Evolutionary conservation across 2,329 filamentous ascomycete genomes (phyloP).

Genomic region (Colletotrichum sp.): DNA sequence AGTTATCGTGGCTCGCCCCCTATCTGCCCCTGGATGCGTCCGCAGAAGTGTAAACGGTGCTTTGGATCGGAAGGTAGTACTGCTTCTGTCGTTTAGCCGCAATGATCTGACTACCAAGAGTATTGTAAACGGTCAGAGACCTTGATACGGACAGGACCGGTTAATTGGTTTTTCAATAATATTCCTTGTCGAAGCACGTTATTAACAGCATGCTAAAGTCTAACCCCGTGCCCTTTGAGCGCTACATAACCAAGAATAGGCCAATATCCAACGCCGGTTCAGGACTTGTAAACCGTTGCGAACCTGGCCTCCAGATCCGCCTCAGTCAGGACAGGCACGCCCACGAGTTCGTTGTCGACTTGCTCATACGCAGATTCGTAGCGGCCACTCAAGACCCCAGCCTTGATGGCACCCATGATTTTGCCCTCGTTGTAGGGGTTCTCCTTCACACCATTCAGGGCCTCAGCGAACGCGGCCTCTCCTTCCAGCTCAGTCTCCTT

Average conservation of each 20-base stretch:
- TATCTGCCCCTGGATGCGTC: not conserved
- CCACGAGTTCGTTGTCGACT: slow-evolving; percentile 2
- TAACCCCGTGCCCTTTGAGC: not conserved
- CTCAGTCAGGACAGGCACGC: not conserved
- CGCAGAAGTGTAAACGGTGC: not conserved
- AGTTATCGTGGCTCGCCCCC: not conserved
- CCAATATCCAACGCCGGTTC: not conserved
- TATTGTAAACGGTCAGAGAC: rapidly evolving
- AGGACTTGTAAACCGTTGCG: not conserved
- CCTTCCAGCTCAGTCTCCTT: not conserved
- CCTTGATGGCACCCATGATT: not conserved
- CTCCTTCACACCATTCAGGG: not conserved
- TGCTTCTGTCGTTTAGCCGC: not conserved
- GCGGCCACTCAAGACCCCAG: not conserved
- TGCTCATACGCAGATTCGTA: not conserved
- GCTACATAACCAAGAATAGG: not conserved
- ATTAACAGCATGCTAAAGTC: not conserved
- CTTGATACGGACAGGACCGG: not conserved
- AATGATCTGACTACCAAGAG: not conserved
- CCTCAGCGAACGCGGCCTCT: not conserved
- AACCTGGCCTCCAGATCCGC: slow-evolving; percentile 6
- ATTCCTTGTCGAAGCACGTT: not conserved
- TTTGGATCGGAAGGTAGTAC: not conserved
- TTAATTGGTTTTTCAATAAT: not conserved
- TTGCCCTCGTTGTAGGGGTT: not conserved